Conservation (phyloP, 2,329 filamentous ascomycete genomes). For the Colletotrichum navitas region DNA sequence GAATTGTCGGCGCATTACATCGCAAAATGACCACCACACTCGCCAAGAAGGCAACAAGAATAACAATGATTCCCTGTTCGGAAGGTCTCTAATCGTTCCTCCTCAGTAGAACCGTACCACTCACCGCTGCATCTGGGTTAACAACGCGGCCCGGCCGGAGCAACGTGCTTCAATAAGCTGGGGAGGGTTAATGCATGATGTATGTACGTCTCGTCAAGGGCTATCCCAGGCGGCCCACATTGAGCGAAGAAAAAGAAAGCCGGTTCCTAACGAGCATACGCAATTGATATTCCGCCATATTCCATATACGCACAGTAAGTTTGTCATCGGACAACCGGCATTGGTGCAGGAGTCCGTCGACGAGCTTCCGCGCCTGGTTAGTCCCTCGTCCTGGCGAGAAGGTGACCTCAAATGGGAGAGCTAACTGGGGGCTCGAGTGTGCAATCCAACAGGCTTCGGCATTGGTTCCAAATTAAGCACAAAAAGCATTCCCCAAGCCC, state of each 20-base stretch:
- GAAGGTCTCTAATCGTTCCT: slow-evolving; percentile 13
- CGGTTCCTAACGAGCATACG: background rate
- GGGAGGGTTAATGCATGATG: background rate
- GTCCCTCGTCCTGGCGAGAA: slow-evolving; percentile 1
- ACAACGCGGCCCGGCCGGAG: background rate
- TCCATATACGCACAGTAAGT: background rate
- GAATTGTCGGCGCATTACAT: slow-evolving; percentile 11
- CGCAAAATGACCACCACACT: background rate
- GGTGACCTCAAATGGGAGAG: slow-evolving; percentile 27
- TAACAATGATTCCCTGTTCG: background rate
- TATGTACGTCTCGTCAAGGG: slow-evolving; percentile 22
- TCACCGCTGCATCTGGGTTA: background rate
- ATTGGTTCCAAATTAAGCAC: slow-evolving; percentile 30
- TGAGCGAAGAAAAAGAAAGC: slow-evolving; percentile 5
- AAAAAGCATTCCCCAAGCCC: slow-evolving; percentile 19
- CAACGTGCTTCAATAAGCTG: background rate
- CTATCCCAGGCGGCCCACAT: slow-evolving; percentile 4
- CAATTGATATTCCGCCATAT: background rate
- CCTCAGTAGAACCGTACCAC: background rate
- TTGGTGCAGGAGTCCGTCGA: background rate
- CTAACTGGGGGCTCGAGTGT: background rate
- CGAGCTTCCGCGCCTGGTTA: slow-evolving; percentile 19
- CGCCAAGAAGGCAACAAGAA: background rate
- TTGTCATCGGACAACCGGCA: background rate
- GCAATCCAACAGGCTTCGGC: slow-evolving; percentile 20